Conservation (phyloP, 371 early-diverging fungal species). For the Rhizopus stolonifer region DNA sequence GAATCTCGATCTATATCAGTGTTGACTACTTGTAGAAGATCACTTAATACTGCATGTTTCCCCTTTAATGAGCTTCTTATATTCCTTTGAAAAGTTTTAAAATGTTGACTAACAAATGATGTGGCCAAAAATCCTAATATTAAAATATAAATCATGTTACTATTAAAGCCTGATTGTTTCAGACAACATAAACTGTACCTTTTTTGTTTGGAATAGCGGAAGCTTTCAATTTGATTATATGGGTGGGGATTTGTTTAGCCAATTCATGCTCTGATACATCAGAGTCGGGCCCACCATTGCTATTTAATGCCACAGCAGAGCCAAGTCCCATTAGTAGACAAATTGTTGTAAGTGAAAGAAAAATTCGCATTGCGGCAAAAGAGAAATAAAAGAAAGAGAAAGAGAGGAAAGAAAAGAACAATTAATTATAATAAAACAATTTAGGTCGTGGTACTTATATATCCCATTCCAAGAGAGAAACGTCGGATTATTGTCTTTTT, state of each 20-base stretch:
- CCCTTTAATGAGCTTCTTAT: constrained; percentile 9
- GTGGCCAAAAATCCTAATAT: constrained; percentile 17
- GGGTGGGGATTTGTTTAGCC: constrained; percentile 6
- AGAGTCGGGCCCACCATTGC: not conserved
- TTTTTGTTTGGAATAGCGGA: constrained; percentile 7
- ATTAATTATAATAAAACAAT: not conserved
- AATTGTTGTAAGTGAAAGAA: constrained; percentile 7
- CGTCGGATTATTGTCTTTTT: not conserved
- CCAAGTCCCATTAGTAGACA: constrained; percentile 7
- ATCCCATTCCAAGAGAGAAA: not conserved
- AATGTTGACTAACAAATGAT: constrained; percentile 19
- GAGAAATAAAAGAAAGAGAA: not conserved
- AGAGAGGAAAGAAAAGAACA: not conserved
- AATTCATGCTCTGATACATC: not conserved
- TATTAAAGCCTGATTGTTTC: not conserved
- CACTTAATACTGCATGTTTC: constrained; percentile 5
- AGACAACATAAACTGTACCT: not conserved
- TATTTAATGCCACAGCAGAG: not conserved
- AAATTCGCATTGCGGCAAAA: constrained; percentile 1
- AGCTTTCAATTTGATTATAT: constrained; percentile 22
- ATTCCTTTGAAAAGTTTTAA: constrained; percentile 12
- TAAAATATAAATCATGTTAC: not conserved
- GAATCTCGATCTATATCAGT: not conserved
- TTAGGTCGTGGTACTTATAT: not conserved
- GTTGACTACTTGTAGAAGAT: not conserved